Evolutionary conservation across 1,284 basidiomycete genomes (phyloP), one percentile per base, ranked within the genome.

Genomic region (Trametes sp.): DNA sequence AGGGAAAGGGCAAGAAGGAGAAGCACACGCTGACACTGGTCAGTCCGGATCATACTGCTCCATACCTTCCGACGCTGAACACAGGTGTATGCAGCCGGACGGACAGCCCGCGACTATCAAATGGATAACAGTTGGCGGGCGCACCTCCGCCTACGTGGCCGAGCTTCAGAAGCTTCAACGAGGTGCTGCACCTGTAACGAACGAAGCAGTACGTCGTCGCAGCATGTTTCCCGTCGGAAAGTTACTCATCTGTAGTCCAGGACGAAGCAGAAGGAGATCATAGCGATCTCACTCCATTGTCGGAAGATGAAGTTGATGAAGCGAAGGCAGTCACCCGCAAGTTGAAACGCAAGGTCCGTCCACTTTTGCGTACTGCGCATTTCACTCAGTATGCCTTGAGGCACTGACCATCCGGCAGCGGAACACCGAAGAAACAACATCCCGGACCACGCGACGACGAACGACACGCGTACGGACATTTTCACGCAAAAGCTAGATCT

Each of bases 111-210:
- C 90, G 0, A 90, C 88, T 2, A 87, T 95, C 64, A 87, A 85
- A 65, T 95, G 89, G 82, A 74, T 93, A 55, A 93, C 89, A 0
- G 90, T 95, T 10, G 92, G 90, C 4, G 93, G 94, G 1, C 81
- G 93, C 16, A 95, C 94, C 0, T 91, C 90, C 1, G 93, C 92
- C 4, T 88, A 87, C 64, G 87, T 94, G 2, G 74, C 76, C 10
- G 86, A 92, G 73, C 78, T 94, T 2, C 93, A 94, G 70, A 79
- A 78, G 51, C 75, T 82, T 57, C 58, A 48, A 31, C 57, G 59
- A 42, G 54, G 44, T 7, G 24, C 33, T 24, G 7, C 5, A 14
- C 29, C 26, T 42, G 4, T 7, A 54, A 24, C 35, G 26, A 24
- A 36, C 21, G 10, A n/a, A n/a, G n/a, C 33, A 23, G 56, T 36